Base-by-base conservation (phyloP, 1,284 basidiomycete genomes). In the Sanguinoderma infundibulare region DNA sequence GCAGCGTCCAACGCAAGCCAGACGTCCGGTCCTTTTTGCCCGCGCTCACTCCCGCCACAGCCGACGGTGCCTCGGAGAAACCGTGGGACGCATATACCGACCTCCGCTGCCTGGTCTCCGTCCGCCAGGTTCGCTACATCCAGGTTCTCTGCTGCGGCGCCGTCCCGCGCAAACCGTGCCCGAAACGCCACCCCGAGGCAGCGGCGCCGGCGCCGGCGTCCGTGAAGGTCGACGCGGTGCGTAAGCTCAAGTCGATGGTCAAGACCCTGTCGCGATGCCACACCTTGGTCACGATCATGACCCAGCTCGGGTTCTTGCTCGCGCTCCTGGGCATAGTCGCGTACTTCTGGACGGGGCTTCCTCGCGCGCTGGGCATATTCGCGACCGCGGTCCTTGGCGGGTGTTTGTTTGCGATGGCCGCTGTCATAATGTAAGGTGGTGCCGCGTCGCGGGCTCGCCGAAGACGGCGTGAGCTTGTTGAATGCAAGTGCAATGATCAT, bases 271-370 rank as follows among this genome's bases (percentile, higher is more conserved):
- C 69, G 55, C 69, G 71, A 9, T 74, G 71, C 51, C 76, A 78
- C 46, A 65, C 65, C 0, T 59, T 74, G 14, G 74, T 74, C 32
- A 71, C 73, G 42, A 44, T 62, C 53, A 69, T 77, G 57, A 57
- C 71, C 5, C 65, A 70, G 24, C 44, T 73, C 6, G 78, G 78
- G 1, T 79, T 78, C 66, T 30, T 74, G 17, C 69, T 79, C 30
- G 73, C 70, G 7, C 56, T 77, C 32, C 51, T 71, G 2, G 78
- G 77, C 6, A 68, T 77, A 4, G 42, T 78, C 22, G 69, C 72
- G 40, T 78, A 70, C 61, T 69, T 72, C 34, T 79, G 76, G 78
- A 67, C 72, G 14, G 57, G 60, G 35, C 66, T 78, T 17, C 73
- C 73, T 3, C 38, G 54, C 14, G 65, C 66, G 22, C 66, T 76